These are phyloP conservation scores for Taphrina flavorubra DNA, from an alignment of 1,139 yeast genomes.

Conservation along the genomic window DNA sequence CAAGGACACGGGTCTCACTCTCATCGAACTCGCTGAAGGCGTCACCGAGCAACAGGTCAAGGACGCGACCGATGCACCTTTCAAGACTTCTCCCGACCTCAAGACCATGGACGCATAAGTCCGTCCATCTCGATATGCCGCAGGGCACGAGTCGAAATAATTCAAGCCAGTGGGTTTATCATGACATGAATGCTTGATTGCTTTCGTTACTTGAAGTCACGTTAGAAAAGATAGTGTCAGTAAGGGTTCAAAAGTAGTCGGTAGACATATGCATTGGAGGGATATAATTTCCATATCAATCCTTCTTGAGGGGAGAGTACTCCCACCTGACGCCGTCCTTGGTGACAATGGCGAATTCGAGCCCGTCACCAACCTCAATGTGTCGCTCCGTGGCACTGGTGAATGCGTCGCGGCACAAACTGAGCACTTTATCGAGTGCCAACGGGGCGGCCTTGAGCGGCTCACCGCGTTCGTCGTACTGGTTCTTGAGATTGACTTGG, in stretches of 20 bases:
- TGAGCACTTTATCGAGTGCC: conserved; percentile 79
- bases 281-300: conserved; percentile 54
- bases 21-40: conserved; percentile 56
- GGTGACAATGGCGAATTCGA: conserved; percentile 86
- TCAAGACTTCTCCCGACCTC: conserved; percentile 53
- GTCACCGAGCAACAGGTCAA: conserved; percentile 55
- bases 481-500: conserved; percentile 83
- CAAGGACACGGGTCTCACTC: conserved; percentile 53
- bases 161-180: background rate
- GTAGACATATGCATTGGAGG: background rate
- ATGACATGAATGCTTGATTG: conserved; percentile 1
- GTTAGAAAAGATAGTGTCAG: background rate
- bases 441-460: conserved; percentile 69
- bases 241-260: too few relatives aligned
- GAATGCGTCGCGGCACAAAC: conserved; percentile 89
- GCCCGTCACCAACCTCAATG: conserved; percentile 95
- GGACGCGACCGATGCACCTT: conserved; percentile 56
- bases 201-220: background rate
- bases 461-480: conserved; percentile 69
- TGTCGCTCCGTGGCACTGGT: conserved; percentile 97
- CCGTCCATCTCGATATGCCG: background rate
- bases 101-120: conserved; percentile 44
- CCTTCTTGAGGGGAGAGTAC: conserved; percentile 85
- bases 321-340: conserved; percentile 90
- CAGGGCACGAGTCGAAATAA: too few relatives aligned